Evolutionary conservation across 495 filamentous ascomycete genomes (phyloP), one percentile per base, ranked within the genome.

Genomic region (Xylaria bambusicola): DNA sequence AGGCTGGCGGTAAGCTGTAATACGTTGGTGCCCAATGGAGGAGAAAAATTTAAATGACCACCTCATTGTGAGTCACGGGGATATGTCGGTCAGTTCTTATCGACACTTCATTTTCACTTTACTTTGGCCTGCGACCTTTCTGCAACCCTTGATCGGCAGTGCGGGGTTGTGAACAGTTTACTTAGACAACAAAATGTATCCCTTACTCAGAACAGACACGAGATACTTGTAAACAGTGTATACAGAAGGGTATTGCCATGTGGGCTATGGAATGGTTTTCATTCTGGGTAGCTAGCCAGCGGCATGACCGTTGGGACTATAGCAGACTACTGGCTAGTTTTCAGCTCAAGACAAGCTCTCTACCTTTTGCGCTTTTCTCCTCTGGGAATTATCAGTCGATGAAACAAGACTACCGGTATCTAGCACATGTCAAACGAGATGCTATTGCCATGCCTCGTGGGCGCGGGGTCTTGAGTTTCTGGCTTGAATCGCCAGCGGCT

Each of bases 21-120:
- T 2, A 24, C 31, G 38, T 54, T 54, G 52, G 20, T 54, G 52
- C 52, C 52, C 24, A 54, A 53, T 27, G 6, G 1, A 23, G 23
- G 35, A 41, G 23, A 53, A 26, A 29, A 33, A 33, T 5, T 5
- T 33, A 41, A 26, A 23, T 42, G 48, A 46, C 48, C 57, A 60
- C 36, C 57, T 45, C 57, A 60, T 54, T 20, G 12, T 60, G 57
- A 60, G 49, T 60, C 57, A 60, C 42, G 38, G 36, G 6, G 20
- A 54, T 54, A 54, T 54, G 48, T 47, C 42, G 27, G 54, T 31
- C 54, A 57, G n/a, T 48, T 26, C 46, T 27, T 26, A 3, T 26
- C 20, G 17, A 40, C 40, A n/a, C 38, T 15, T 8, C 9, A 40
- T 10, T 26, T 18, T n/a, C n/a, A n/a, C n/a, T 35, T 24, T 41